Conservation (phyloP, 805 yeast species). For the Teunomyces cretensis region DNA sequence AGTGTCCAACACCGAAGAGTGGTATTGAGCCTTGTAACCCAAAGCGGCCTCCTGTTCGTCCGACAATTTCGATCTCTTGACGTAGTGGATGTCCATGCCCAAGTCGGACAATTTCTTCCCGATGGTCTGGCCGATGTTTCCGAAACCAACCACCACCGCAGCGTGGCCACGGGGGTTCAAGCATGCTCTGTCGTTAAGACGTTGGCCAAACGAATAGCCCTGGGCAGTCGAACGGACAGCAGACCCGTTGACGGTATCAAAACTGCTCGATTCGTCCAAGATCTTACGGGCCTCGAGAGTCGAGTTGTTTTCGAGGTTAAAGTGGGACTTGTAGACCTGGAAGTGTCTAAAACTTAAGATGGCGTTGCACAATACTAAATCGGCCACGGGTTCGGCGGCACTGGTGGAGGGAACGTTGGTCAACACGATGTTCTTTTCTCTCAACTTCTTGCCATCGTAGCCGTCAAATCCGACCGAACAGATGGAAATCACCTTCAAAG, state of each 20-base stretch:
- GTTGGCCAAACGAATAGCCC: conserved; percentile 44
- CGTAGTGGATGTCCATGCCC: conserved; percentile 65
- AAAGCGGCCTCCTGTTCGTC: conserved; percentile 31
- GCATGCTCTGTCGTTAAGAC: conserved; percentile 44
- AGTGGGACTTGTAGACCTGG: conserved; percentile 42
- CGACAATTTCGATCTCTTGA: conserved; percentile 51
- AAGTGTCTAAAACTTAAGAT: conserved; percentile 61
- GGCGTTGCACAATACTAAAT: conserved; percentile 59
- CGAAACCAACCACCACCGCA: conserved; percentile 71
- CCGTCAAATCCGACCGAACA: conserved; percentile 61
- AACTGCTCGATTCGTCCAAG: conserved; percentile 30
- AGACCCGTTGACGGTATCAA: conserved; percentile 32
- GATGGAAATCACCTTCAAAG: conserved; percentile 48
- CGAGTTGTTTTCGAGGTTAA: conserved; percentile 37
- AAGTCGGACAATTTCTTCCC: conserved; percentile 55
- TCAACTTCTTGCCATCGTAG: conserved; percentile 44
- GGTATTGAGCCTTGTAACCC: conserved; percentile 47
- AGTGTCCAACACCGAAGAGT: conserved; percentile 30
- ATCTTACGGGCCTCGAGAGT: conserved; percentile 47
- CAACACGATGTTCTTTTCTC: conserved; percentile 45
- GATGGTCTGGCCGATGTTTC: conserved; percentile 67
- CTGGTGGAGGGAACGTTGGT: conserved; percentile 58
- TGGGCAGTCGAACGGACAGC: conserved; percentile 6
- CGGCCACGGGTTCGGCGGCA: conserved; percentile 72
- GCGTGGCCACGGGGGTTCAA: conserved; percentile 56